Evolutionary conservation across 257 asterid genomes (phyloP), one percentile per base, ranked within the genome.

Genomic region (Vinca minor): DNA sequence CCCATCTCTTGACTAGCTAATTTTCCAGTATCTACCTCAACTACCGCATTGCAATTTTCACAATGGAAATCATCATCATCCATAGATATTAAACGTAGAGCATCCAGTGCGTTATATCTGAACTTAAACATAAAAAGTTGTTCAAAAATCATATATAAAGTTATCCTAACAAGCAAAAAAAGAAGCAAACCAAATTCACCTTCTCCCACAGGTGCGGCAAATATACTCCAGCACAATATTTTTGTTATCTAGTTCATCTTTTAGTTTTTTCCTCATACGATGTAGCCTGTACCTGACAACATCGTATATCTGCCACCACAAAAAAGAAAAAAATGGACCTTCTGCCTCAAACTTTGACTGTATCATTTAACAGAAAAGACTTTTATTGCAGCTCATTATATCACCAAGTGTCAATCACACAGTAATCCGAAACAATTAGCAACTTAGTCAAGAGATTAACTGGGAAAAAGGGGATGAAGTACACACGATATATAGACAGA

Each of bases 161-260:
- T 36, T 20, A 70, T 25, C 42, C 47, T 44, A 23, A 55, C 49
- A 38, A 12, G 63, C 5, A 55, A 69, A 8, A 34, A 64, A 44
- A 63, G 59, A 23, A 59, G 63, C 2, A 49, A 42, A 34, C 48
- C 12, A 42, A 14, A 13, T 20, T 42, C 3, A 89, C 98, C 90
- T 93, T 76, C 79, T 93, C 63, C 72, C 84, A 83, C 99, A 93
- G 74, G 75, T 74, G 53, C 94, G 95, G 78, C 97, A 93, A 60
- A 86, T 79, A 71, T 93, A 93, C 77, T 89, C 94, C 82, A 84
- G 97, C 71, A 93, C 80, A 28, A 87, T 86, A 69, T 93, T 83
- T 82, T 87, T 93, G 86, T 90, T 83, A 70, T 93, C 99, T 71
- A 89, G 73, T 71, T 89, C 97, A 85, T 93, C 97, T 77, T 85